These are phyloP conservation scores for Pilasporangium apinafurcum DNA, from an alignment of 352 stramenopile species.

Conservation along the genomic window DNA sequence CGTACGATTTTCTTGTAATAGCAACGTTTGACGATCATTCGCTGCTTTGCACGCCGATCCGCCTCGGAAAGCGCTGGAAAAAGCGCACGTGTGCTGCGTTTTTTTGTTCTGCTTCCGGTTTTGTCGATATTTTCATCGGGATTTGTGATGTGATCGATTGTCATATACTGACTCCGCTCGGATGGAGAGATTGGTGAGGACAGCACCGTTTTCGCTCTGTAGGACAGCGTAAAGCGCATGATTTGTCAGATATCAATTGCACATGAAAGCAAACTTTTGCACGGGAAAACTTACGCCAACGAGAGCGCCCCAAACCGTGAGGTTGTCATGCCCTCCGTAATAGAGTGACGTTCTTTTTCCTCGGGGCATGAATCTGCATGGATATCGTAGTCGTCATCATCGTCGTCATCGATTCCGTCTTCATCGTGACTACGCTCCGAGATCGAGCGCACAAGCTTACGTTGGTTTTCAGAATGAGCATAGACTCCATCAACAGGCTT, in stretches of 20 bases:
- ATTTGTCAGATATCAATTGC: neutral
- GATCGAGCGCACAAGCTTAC: constrained; percentile 5
- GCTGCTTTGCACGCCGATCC: constrained; percentile 54
- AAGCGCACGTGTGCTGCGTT: constrained; percentile 43
- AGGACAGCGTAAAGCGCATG: neutral
- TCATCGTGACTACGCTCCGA: constrained; percentile 6
- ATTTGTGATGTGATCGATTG: constrained; percentile 9
- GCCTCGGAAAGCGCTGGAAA: constrained; percentile 30
- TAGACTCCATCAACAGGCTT: constrained; percentile 2
- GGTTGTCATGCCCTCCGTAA: constrained; percentile 8
- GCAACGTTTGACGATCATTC: constrained; percentile 63
- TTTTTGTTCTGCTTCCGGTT: constrained; percentile 13
- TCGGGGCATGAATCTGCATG: constrained; percentile 6
- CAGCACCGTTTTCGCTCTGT: constrained; percentile 1
- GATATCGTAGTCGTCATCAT: constrained; percentile 6
- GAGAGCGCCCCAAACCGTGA: constrained; percentile 9
- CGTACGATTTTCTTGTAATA: constrained; percentile 82
- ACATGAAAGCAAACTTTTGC: neutral
- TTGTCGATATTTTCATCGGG: constrained; percentile 1
- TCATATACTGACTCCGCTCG: constrained; percentile 1
- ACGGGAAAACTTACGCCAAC: constrained; percentile 1
- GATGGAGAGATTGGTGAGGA: constrained; percentile 1
- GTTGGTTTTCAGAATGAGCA: neutral
- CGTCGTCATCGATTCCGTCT: neutral
- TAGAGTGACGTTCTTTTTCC: constrained; percentile 4